These are phyloP conservation scores for Rhizopogon vinicolor DNA, from an alignment of 768 basidiomycete species.

Conservation along the genomic window DNA sequence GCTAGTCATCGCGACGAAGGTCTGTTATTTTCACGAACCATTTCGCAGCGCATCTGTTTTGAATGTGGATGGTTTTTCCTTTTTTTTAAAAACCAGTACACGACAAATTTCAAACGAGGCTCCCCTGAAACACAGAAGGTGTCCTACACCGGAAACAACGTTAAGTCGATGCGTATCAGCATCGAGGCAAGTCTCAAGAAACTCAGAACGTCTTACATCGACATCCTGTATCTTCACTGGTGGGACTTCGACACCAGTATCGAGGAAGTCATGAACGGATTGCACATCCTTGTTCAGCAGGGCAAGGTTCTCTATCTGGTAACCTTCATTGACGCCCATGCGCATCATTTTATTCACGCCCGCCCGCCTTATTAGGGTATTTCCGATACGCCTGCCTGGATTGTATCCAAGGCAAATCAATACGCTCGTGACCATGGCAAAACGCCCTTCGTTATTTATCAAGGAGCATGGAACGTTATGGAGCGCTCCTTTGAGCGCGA, in stretches of 20 bases:
- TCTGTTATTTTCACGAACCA: not conserved
- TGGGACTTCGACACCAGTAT: conserved; percentile 34
- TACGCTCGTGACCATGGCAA: conserved; percentile 38
- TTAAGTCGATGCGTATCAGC: conserved; percentile 38
- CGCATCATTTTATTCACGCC: not conserved
- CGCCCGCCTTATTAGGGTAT: conserved; percentile 12
- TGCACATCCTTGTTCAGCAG: conserved; percentile 32
- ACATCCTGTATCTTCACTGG: conserved; percentile 24
- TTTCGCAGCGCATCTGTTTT: not conserved
- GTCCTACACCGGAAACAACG: conserved; percentile 44
- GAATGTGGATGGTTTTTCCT: no score
- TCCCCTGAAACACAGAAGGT: conserved; percentile 25
- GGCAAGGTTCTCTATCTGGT: conserved; percentile 37
- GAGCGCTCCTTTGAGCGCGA: conserved; percentile 40
- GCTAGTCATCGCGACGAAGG: conserved; percentile 41
- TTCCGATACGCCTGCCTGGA: conserved; percentile 35
- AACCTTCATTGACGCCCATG: conserved; percentile 1
- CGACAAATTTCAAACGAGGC: conserved; percentile 15
- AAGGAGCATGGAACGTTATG: conserved; percentile 31
- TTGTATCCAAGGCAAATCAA: conserved; percentile 36
- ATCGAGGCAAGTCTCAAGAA: conserved; percentile 25
- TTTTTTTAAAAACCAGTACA: conserved; percentile 10
- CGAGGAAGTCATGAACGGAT: conserved; percentile 35
- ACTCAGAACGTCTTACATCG: conserved; percentile 20
- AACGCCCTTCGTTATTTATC: conserved; percentile 42